Base-by-base conservation (phyloP, 1,284 basidiomycete species). In the Sphaerobolus stellatus region DNA sequence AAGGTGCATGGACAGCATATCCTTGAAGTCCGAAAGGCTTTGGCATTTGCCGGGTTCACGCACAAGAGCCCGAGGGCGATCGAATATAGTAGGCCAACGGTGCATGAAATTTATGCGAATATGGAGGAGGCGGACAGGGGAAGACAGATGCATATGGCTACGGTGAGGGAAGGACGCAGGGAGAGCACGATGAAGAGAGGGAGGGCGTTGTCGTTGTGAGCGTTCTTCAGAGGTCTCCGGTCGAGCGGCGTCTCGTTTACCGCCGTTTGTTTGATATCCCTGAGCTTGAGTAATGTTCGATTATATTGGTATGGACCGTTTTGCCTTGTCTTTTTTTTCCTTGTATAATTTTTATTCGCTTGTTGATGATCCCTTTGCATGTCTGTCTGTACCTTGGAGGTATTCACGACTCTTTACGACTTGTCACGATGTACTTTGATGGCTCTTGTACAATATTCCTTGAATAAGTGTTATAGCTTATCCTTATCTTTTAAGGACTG, bases 31-130 rank as follows among this genome's bases (percentile, higher is more conserved):
- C 85, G 95, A 64, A 98, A 98, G 73, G 86, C 87, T 59, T 79
- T 93, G 52, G 92, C 92, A 8, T 94, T 94, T 70, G 91, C 89
- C 51, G 91, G 90, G 41, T 92, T 92, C 72, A 92, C 91, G 30
- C 90, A 92, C 74, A 92, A 88, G 78, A 89, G 85, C 64, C 89
- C 89, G 56, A 83, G 88, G 59, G 78, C 78, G 50, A 81, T 91
- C 67, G 87, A 75, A 66, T 90, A 90, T 69, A 75, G 82, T 60
- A 79, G 84, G 62, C 86, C 38, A 54, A 44, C 24, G 25, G 28
- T 54, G 11, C 43, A 34, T 5, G 34, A 54, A 27, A 22, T 54
- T 25, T 54, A 54, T 43, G 77, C 76, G 65, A 77, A 75, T 28
- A 72, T 71, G 56, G 72, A 74, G 53, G 75, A 74, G 59, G 72